Evolutionary conservation across 1,284 basidiomycete genomes (phyloP).

Genomic region (Cutaneotrichosporon sp.): DNA sequence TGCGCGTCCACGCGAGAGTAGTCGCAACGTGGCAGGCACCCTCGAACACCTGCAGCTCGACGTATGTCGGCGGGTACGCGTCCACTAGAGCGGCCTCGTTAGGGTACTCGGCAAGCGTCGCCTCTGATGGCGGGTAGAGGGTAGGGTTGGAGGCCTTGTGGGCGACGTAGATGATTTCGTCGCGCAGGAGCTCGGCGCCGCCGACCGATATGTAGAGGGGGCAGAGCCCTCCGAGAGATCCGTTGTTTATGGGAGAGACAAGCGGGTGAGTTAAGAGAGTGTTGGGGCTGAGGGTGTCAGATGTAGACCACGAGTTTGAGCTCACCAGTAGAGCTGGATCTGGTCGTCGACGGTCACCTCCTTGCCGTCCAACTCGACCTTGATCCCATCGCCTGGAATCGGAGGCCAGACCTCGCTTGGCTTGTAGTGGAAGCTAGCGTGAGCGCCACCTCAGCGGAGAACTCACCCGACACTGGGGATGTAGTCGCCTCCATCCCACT

Average conservation of each 20-base stretch:
- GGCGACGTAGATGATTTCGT: constrained; percentile 56
- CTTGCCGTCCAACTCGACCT: constrained; percentile 38
- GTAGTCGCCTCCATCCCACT: constrained; percentile 47
- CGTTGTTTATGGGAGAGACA: constrained; percentile 57
- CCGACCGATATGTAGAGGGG: constrained; percentile 57
- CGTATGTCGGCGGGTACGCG: constrained; percentile 56
- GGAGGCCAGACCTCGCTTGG: constrained; percentile 54
- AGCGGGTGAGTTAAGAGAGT: constrained; percentile 57
- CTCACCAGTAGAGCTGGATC: constrained; percentile 57
- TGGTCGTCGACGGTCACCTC: constrained; percentile 51
- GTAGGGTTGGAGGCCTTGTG: constrained; percentile 57
- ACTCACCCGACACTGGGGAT: constrained; percentile 46
- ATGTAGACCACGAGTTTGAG: not conserved
- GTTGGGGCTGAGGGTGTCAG: constrained; percentile 47
- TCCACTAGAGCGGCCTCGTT: constrained; percentile 47
- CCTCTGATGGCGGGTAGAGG: constrained; percentile 49
- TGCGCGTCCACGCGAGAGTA: constrained; percentile 50
- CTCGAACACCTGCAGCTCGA: constrained; percentile 56
- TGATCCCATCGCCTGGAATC: constrained; percentile 39
- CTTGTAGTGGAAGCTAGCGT: constrained; percentile 50
- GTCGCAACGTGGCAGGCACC: constrained; percentile 54
- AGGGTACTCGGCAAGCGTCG: constrained; percentile 51
- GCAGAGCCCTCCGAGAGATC: constrained; percentile 58
- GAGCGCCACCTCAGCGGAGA: constrained; percentile 1
- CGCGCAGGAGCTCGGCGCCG: constrained; percentile 55